phyloP scores from a whole-genome alignment of 768 basidiomycete species.

The Hygrophorus russula region DNA sequence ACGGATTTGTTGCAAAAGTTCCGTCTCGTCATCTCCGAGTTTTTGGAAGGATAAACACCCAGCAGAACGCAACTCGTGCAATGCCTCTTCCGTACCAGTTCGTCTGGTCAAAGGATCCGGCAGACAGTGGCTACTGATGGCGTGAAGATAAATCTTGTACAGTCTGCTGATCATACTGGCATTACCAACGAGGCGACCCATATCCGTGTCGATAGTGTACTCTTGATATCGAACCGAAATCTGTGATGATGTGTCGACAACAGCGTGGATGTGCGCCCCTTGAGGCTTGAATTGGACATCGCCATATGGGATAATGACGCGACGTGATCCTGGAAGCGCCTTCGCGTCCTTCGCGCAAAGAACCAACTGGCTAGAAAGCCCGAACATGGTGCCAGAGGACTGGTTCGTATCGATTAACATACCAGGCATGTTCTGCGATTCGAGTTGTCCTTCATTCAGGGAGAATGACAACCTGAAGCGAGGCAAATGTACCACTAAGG shows the following conservation, averaged over 20 bases:
- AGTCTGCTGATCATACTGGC: constrained; percentile 18
- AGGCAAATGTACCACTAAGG: constrained; percentile 23
- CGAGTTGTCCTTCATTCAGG: constrained; percentile 15
- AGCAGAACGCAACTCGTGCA: constrained; percentile 23
- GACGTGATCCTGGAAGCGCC: constrained; percentile 14
- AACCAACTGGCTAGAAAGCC: constrained; percentile 29
- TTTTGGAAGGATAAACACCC: constrained; percentile 27
- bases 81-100: constrained; percentile 33
- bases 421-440: constrained; percentile 20
- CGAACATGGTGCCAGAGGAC: constrained; percentile 32
- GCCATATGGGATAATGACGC: constrained; percentile 31
- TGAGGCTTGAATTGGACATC: constrained; percentile 10
- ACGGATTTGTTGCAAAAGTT: constrained; percentile 21
- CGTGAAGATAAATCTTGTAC: constrained; percentile 32
- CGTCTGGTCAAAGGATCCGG: constrained; percentile 33
- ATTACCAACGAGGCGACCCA: constrained; percentile 21
- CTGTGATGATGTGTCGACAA: constrained; percentile 10
- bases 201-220: constrained; percentile 22
- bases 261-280: constrained; percentile 13
- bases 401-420: constrained; percentile 33
- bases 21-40: constrained; percentile 17
- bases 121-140: constrained; percentile 28
- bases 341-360: constrained; percentile 15
- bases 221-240: constrained; percentile 9
- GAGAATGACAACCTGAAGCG: constrained; percentile 31